Conservation (phyloP, 352 stramenopile genomes). For the Pythium folliculosum region DNA sequence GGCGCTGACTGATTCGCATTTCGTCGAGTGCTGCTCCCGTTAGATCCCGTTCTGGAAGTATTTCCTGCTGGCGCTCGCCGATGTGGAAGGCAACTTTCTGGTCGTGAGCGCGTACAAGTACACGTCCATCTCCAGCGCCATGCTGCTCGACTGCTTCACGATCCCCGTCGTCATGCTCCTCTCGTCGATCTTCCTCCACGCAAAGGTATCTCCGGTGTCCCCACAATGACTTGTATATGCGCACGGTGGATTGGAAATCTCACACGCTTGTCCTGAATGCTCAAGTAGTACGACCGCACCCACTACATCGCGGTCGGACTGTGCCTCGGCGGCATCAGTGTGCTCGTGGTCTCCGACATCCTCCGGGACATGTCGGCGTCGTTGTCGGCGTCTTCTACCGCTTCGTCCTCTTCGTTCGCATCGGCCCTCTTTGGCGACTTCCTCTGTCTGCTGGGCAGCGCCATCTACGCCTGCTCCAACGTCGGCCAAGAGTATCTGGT, state of each 20-base stretch:
- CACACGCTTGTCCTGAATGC: background rate
- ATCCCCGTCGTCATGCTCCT: conserved; percentile 96
- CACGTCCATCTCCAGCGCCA: conserved; percentile 95
- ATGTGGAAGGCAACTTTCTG: conserved; percentile 96
- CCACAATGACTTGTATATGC: background rate
- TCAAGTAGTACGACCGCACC: conserved; percentile 49
- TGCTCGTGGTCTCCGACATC: conserved; percentile 88
- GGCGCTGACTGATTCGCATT: background rate
- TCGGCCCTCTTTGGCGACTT: conserved; percentile 88
- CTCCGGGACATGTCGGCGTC: conserved; percentile 37
- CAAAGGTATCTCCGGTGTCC: conserved; percentile 37
- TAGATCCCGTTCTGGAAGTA: conserved; percentile 88
- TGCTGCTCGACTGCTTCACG: conserved; percentile 96
- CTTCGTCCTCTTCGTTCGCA: conserved; percentile 22
- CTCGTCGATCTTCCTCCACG: conserved; percentile 84
- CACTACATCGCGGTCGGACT: conserved; percentile 82
- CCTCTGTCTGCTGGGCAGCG: conserved; percentile 89
- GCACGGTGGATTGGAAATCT: background rate
- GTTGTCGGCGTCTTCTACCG: conserved; percentile 21
- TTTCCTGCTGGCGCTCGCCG: conserved; percentile 88
- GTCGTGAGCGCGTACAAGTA: conserved; percentile 95
- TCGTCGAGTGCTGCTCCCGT: background rate
- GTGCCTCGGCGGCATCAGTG: conserved; percentile 83
- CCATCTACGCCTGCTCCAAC: conserved; percentile 93
- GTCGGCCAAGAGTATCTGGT: conserved; percentile 87